Evolutionary conservation across 306 rosid genomes (phyloP).

Genomic region (Cicer chorassanicum): DNA sequence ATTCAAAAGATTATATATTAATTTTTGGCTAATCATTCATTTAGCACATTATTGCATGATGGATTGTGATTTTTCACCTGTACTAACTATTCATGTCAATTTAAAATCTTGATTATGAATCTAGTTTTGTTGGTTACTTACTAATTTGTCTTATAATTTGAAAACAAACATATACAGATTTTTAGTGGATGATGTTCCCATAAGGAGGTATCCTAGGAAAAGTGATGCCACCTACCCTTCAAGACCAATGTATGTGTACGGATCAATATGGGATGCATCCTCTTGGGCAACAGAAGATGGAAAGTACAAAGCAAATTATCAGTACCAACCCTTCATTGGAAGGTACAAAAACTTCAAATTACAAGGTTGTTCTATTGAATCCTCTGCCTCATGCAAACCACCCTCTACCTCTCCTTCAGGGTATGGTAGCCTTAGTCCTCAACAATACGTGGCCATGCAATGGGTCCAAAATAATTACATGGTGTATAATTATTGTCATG

Average conservation of each 20-base stretch:
- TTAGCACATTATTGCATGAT: not conserved
- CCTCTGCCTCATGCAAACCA: conserved; percentile 57
- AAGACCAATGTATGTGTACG: conserved; percentile 86
- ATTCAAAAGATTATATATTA: not conserved
- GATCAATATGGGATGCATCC: conserved; percentile 98
- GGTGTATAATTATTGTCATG: conserved; percentile 84
- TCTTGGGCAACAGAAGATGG: conserved; percentile 96
- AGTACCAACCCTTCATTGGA: conserved; percentile 80
- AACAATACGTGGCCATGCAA: conserved; percentile 66
- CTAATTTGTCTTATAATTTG: conserved; percentile 42
- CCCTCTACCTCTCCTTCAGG: conserved; percentile 59
- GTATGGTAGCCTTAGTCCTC: conserved; percentile 54
- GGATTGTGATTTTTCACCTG: not conserved
- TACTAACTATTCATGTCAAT: not conserved
- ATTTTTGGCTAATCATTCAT: conserved; percentile 10
- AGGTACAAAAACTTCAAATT: conserved; percentile 72
- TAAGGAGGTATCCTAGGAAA: conserved; percentile 73
- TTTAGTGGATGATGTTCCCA: conserved; percentile 85
- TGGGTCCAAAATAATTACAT: conserved; percentile 76
- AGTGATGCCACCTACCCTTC: conserved; percentile 78
- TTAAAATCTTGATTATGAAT: conserved; percentile 30
- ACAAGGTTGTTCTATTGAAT: conserved; percentile 53
- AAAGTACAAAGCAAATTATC: conserved; percentile 85
- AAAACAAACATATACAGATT: conserved; percentile 58
- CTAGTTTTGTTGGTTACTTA: not conserved